Evolutionary conservation across 2,329 filamentous ascomycete genomes (phyloP).

Genomic region (Monilinia polystroma): DNA sequence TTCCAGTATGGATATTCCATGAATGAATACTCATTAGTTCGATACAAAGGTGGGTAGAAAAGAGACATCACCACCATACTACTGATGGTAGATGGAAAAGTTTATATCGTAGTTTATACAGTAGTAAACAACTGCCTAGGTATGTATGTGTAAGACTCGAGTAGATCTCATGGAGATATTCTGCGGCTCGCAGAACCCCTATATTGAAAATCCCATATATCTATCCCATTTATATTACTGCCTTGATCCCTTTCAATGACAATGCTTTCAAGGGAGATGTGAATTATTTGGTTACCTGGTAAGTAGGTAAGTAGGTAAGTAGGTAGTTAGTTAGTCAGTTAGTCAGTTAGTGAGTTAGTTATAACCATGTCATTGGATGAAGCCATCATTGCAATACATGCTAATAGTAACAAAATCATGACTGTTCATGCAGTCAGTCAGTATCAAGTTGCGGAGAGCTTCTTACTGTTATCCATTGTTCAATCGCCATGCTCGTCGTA

Average conservation of each 20-base stretch:
- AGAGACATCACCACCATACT: too few species aligned
- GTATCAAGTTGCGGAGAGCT: too few species aligned
- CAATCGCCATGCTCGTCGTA: neutral
- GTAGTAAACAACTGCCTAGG: too few species aligned
- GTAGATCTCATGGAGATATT: neutral
- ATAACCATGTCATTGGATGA: conserved; percentile 1
- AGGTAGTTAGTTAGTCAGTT: too few species aligned
- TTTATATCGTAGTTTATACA: neutral
- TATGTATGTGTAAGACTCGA: too few species aligned
- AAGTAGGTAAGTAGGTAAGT: too few species aligned
- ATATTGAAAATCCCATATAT: neutral
- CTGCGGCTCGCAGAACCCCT: neutral
- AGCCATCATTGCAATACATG: neutral
- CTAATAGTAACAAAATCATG: neutral
- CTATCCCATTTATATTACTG: neutral
- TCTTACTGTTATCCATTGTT: neutral
- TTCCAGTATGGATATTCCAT: too few species aligned
- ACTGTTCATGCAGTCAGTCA: neutral
- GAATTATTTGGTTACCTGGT: neutral
- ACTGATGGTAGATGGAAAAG: neutral
- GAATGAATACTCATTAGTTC: too few species aligned
- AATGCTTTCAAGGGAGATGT: neutral
- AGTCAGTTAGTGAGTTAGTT: too few species aligned
- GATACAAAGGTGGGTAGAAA: too few species aligned
- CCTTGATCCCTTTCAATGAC: neutral